These are phyloP conservation scores for Acanthamoeba healyi DNA, from an alignment of 208 protist genomes.

Conservation along the genomic window DNA sequence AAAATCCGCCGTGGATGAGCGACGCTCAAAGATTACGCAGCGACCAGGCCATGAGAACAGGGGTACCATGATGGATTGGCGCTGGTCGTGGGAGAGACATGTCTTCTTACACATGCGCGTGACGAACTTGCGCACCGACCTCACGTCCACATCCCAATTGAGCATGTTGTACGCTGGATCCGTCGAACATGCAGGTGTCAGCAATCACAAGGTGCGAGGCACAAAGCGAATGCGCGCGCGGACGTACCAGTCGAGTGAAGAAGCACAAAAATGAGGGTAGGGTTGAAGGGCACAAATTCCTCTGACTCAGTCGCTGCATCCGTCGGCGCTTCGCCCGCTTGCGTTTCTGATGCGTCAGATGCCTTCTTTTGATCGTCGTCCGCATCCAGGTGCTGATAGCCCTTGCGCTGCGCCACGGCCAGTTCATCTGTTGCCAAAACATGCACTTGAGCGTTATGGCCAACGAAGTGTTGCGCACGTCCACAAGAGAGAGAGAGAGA, in stretches of 20 bases:
- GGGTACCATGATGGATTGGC: slow-evolving; percentile 53
- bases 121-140: slow-evolving; percentile 56
- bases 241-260: slow-evolving; percentile 54
- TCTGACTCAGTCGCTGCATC: background rate
- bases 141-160: slow-evolving; percentile 58
- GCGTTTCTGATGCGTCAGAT: too few species aligned
- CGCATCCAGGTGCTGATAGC: too few species aligned
- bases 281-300: slow-evolving; percentile 64
- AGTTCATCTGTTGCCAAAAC: slow-evolving; percentile 37
- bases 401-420: slow-evolving; percentile 18
- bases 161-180: slow-evolving; percentile 69
- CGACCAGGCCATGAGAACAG: too few species aligned
- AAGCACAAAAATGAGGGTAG: slow-evolving; percentile 54
- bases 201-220: too few species aligned
- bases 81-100: slow-evolving; percentile 31
- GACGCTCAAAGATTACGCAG: too few species aligned
- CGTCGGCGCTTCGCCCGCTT: background rate
- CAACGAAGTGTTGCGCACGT: background rate
- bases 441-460: too few species aligned
- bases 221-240: too few species aligned
- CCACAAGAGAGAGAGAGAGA: background rate
- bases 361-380: too few species aligned
- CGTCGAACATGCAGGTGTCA: too few species aligned
- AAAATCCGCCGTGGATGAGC: too few species aligned
- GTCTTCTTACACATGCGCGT: slow-evolving; percentile 66